Conservation (phyloP, 345 rosid genomes). For the Brassica napus region DNA sequence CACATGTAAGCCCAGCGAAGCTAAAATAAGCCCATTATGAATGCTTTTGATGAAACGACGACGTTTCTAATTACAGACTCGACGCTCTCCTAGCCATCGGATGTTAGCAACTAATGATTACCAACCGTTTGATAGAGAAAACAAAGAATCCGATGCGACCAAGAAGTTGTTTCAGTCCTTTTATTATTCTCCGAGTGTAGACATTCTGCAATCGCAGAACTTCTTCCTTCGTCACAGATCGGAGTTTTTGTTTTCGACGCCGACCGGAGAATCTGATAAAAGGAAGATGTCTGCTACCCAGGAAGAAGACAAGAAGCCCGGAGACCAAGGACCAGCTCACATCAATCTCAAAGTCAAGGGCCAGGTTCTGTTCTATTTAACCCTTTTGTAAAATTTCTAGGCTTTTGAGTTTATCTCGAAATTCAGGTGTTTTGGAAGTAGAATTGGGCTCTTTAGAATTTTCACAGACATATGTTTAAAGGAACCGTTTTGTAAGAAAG, state of each 20-base stretch:
- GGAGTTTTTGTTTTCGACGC: background rate
- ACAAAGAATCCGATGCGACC: slow-evolving; percentile 37
- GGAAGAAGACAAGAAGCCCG: slow-evolving; percentile 81
- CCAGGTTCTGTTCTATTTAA: slow-evolving; percentile 50
- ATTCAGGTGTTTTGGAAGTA: background rate
- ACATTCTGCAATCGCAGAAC: slow-evolving; percentile 1
- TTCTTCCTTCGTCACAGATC: slow-evolving; percentile 14
- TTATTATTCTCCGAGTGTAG: slow-evolving; percentile 2
- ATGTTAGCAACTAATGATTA: background rate
- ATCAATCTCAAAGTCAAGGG: slow-evolving; percentile 88
- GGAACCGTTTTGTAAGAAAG: background rate
- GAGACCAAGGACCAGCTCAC: slow-evolving; percentile 63
- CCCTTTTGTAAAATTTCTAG: background rate
- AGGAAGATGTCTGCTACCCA: slow-evolving; percentile 47
- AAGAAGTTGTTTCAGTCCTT: slow-evolving; percentile 17
- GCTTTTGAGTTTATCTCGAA: background rate
- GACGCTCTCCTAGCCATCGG: slow-evolving; percentile 8
- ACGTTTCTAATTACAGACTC: background rate
- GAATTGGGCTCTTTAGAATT: background rate
- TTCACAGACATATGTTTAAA: background rate
- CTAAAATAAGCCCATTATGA: background rate
- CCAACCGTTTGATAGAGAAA: slow-evolving; percentile 2
- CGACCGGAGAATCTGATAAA: background rate
- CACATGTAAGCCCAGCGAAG: background rate
- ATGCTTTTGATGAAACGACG: background rate